These are phyloP conservation scores for Mortierella sp. DNA, from an alignment of 371 early-diverging fungal species.

Conservation along the genomic window DNA sequence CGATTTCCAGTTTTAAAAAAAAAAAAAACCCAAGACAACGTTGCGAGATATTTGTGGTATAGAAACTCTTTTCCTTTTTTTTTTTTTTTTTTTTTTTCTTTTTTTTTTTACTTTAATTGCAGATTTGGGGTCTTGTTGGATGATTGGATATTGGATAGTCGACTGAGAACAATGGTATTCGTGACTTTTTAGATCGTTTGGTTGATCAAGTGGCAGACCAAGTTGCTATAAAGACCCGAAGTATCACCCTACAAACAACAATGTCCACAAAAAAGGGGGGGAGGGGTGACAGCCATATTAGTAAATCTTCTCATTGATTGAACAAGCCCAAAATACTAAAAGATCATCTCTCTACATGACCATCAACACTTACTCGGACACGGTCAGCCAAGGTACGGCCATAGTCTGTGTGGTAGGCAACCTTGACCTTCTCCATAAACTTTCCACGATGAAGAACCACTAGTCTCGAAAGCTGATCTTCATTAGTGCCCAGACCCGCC, in stretches of 20 bases:
- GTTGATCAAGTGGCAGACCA: constrained; percentile 50
- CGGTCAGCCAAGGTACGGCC: constrained; percentile 48
- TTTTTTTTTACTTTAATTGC: neutral
- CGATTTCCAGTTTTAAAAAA: too few species aligned
- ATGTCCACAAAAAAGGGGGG: neutral
- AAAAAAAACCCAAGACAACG: too few species aligned
- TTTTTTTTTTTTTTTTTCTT: constrained; percentile 2
- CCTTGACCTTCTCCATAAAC: constrained; percentile 44
- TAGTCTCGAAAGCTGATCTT: constrained; percentile 45
- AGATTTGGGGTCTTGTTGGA: neutral
- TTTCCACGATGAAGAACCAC: constrained; percentile 45
- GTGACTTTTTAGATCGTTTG: constrained; percentile 32
- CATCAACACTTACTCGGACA: constrained; percentile 29
- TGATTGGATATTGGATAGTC: neutral
- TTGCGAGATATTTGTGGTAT: too few species aligned
- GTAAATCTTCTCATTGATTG: too few species aligned
- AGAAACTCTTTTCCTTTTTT: too few species aligned
- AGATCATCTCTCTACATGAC: neutral
- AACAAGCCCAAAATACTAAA: neutral
- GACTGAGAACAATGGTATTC: neutral
- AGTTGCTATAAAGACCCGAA: constrained; percentile 40
- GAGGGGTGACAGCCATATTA: neutral
- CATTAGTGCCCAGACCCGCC: constrained; percentile 45
- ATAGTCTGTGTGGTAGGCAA: constrained; percentile 37
- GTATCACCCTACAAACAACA: constrained; percentile 42